Evolutionary conservation across 768 basidiomycete species (phyloP).

Genomic region (Scleroderma bovista): DNA sequence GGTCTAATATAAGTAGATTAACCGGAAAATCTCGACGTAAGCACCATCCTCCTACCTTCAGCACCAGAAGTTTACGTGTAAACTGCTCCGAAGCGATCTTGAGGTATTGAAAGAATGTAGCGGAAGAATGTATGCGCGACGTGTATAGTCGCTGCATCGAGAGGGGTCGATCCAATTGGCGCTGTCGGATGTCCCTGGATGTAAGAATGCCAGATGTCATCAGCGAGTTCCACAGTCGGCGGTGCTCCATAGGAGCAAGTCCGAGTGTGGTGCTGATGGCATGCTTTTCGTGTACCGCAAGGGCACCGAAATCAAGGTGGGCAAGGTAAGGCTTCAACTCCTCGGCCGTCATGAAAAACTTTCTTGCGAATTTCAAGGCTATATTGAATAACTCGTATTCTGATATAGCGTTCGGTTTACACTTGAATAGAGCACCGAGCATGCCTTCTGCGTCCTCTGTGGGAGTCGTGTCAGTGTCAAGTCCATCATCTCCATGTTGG

Average conservation of each 20-base stretch:
- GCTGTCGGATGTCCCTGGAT: conserved; percentile 43
- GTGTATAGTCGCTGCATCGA: conserved; percentile 58
- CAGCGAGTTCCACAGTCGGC: conserved; percentile 60
- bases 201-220: conserved; percentile 56
- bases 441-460: conserved; percentile 37
- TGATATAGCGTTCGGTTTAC: conserved; percentile 47
- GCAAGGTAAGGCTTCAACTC: conserved; percentile 36
- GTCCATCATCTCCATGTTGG: conserved; percentile 17
- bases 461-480: conserved; percentile 18
- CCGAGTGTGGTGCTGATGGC: conserved; percentile 40
- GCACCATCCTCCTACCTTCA: conserved; percentile 40
- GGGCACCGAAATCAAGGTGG: conserved; percentile 53
- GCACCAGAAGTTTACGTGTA: conserved; percentile 49
- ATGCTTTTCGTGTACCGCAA: conserved; percentile 49
- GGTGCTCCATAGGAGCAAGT: conserved; percentile 36
- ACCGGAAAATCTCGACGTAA: not conserved
- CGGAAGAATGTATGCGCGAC: conserved; percentile 44
- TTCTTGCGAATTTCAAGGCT: conserved; percentile 40
- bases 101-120: conserved; percentile 59
- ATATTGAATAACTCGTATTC: conserved; percentile 59
- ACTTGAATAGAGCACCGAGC: conserved; percentile 42
- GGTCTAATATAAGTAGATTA: conserved; percentile 33
- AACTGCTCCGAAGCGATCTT: conserved; percentile 51
- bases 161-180: conserved; percentile 47
- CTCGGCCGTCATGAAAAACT: conserved; percentile 36